Conservation (phyloP, 345 rosid genomes). For the Hevea brasiliensis region DNA sequence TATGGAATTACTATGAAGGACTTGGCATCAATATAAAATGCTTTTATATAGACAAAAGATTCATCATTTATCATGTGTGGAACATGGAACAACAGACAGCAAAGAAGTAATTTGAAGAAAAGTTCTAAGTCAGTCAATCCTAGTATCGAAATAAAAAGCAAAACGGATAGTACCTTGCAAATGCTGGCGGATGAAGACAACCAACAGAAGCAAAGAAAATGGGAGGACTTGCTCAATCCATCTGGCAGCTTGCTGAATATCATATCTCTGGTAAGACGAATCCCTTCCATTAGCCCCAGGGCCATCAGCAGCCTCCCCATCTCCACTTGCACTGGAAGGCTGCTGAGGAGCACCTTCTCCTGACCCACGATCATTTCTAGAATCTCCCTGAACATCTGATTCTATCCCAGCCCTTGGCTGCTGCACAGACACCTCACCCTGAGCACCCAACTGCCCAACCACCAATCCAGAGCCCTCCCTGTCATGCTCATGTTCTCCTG, state of each 20-base stretch:
- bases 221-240: conserved; percentile 99
- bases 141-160: too few species aligned
- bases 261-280: conserved; percentile 95
- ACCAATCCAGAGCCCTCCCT: conserved; percentile 55
- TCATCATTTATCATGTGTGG: not conserved
- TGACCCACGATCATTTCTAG: conserved; percentile 39
- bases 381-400: conserved; percentile 45
- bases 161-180: conserved; percentile 64
- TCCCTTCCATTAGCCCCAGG: conserved; percentile 55
- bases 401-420: conserved; percentile 27
- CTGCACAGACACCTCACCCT: conserved; percentile 36
- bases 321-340: conserved; percentile 42
- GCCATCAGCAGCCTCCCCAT: conserved; percentile 56
- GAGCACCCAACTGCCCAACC: conserved; percentile 47
- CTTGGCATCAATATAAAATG: not conserved
- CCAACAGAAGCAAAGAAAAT: conserved; percentile 91
- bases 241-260: conserved; percentile 98
- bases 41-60: not conserved
- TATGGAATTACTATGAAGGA: not conserved
- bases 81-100: not conserved
- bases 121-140: not conserved
- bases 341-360: conserved; percentile 46
- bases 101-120: not conserved
- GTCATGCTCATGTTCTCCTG: conserved; percentile 63
- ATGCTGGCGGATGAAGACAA: conserved; percentile 98